Base-by-base conservation (phyloP, 768 basidiomycete genomes). In the Boletus fagicola region DNA sequence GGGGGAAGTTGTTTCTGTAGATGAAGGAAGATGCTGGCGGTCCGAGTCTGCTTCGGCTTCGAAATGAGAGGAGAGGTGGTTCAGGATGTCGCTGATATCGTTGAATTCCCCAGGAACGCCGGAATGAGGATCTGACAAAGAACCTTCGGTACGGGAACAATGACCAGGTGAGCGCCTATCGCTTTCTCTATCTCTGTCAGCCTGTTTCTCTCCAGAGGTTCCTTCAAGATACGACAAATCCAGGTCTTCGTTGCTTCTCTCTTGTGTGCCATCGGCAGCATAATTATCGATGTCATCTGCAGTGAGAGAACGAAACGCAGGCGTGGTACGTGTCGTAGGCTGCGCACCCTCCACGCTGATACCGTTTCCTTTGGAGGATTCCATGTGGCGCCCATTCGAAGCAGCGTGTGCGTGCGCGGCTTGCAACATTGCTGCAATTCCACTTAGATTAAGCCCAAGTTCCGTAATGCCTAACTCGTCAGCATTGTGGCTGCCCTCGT, bases 251-350 rank as follows among this genome's bases (percentile, higher is more conserved):
- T 78, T 58, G 66, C 71, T 64, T 70, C 76, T 62, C 70, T 77
- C 59, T 68, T 48, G 68, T n/a, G 52, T 22, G 20, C 53, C 61
- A 33, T 67, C 66, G 10, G 58, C 28, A 43, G 51, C 43, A 57
- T 67, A 74, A 15, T 52, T 51, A 44, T 68, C 67, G 18, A 49
- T 53, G 42, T 72, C 71, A 46, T 76, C 80, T 38, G 84, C 83
- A 18, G 86, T 90, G 18, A 90, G 81, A 15, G 87, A 89, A 69
- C 90, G 89, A 66, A 91, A 91, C 2, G 88, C 84, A 48, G 90
- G 88, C 0, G 88, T 86, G 2, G 82, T 83, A 60, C 87, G 84
- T 38, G 90, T 90, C 49, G 74, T 74, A 56, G 68, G 70, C 56
- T 78, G 79, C 59, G 77, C 78, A 51, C 81, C 79, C 51, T 78